phyloP scores from a whole-genome alignment of 805 yeast genomes.

The Candida silvatica region DNA sequence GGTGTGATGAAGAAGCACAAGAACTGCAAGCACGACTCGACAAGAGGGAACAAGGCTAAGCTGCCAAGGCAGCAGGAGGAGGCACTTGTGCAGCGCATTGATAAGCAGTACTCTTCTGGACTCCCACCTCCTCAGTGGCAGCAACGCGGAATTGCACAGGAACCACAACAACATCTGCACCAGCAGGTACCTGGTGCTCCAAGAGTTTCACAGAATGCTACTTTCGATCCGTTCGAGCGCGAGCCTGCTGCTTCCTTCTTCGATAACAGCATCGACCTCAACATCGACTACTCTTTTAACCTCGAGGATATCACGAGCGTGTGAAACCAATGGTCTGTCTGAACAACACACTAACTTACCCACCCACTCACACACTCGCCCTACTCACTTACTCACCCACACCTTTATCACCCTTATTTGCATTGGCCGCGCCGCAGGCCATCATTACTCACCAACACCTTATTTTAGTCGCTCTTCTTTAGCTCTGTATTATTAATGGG shows the following conservation, averaged over 20 bases:
- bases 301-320: slow-evolving; percentile 1
- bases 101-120: background rate
- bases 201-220: background rate
- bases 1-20: slow-evolving; percentile 12
- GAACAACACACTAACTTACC: slow-evolving; percentile 95
- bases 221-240: background rate
- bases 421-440: slow-evolving; percentile 77
- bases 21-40: background rate
- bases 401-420: slow-evolving; percentile 69
- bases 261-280: slow-evolving; percentile 2
- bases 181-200: background rate
- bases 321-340: slow-evolving; percentile 32
- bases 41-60: background rate
- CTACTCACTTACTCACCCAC: slow-evolving; percentile 81
- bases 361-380: slow-evolving; percentile 97
- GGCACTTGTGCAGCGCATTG: background rate
- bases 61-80: background rate
- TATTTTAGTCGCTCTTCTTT: slow-evolving; percentile 46
- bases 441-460: slow-evolving; percentile 71
- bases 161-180: background rate
- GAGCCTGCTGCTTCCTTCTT: background rate
- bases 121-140: too few species aligned
- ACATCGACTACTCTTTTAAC: slow-evolving; percentile 3
- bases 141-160: background rate
- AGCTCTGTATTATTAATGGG: background rate